Conservation (phyloP, 257 asterid species). For the Scutellaria barbata region DNA sequence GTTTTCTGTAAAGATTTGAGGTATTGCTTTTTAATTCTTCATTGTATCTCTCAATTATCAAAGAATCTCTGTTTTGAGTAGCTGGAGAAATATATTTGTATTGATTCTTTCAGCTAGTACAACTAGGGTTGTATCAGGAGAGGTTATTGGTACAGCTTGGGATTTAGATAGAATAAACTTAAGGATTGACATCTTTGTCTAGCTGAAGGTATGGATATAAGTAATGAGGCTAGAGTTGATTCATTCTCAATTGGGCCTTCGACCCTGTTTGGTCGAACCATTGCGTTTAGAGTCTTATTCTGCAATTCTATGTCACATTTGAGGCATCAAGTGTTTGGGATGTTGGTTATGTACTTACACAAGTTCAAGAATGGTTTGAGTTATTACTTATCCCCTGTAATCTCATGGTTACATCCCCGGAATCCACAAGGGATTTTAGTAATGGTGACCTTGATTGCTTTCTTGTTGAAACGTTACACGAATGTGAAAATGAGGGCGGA, state of each 20-base stretch:
- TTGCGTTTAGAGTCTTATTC: conserved; percentile 81
- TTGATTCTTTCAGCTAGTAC: conserved; percentile 20
- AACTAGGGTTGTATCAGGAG: conserved; percentile 13
- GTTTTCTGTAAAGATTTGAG: conserved; percentile 8
- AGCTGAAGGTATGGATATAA: conserved; percentile 69
- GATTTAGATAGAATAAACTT: not conserved
- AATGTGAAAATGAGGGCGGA: conserved; percentile 79
- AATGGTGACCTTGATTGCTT: conserved; percentile 72
- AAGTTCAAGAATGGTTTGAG: conserved; percentile 49
- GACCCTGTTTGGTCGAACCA: conserved; percentile 72
- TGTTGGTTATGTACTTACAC: conserved; percentile 43
- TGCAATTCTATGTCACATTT: conserved; percentile 80
- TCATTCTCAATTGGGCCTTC: conserved; percentile 90
- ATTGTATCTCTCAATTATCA: not conserved
- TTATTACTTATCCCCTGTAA: conserved; percentile 54
- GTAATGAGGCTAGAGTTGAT: conserved; percentile 90
- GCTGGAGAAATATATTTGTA: conserved; percentile 7
- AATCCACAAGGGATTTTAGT: conserved; percentile 91
- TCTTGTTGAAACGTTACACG: conserved; percentile 77
- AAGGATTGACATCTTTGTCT: conserved; percentile 11
- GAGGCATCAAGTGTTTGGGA: conserved; percentile 56
- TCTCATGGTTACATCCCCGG: conserved; percentile 88
- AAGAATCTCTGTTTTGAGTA: conserved; percentile 21
- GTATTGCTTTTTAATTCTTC: conserved; percentile 19
- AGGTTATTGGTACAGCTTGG: not conserved